Evolutionary conservation across 768 basidiomycete species (phyloP).

Genomic region (Jaapia argillacea): DNA sequence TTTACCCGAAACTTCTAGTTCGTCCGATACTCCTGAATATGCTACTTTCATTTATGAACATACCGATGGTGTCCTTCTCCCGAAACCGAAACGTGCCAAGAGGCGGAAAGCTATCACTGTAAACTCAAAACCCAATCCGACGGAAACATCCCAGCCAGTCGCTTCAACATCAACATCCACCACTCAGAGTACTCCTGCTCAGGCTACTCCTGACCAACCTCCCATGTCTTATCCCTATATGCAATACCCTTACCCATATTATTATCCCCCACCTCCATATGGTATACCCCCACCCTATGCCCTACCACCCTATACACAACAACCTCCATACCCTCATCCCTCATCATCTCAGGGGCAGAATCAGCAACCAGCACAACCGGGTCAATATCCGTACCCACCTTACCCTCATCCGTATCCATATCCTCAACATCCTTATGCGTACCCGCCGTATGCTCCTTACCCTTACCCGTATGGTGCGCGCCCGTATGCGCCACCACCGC

Average conservation of each 20-base stretch:
- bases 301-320: constrained; percentile 11
- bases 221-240: neutral
- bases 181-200: neutral
- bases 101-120: constrained; percentile 5
- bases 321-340: constrained; percentile 15
- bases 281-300: constrained; percentile 16
- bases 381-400: constrained; percentile 9
- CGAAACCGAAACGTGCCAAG: constrained; percentile 2
- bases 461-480: constrained; percentile 1
- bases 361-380: constrained; percentile 2
- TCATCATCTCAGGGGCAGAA: constrained; percentile 7
- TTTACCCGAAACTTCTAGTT: too few relatives aligned
- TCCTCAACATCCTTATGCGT: constrained; percentile 11
- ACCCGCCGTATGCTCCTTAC: constrained; percentile 7
- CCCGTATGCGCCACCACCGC: constrained; percentile 1
- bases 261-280: constrained; percentile 25
- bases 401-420: constrained; percentile 13
- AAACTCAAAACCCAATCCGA: neutral
- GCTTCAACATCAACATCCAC: neutral
- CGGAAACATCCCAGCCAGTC: constrained; percentile 1
- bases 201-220: neutral
- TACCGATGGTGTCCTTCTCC: too few relatives aligned
- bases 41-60: too few relatives aligned
- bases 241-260: constrained; percentile 24
- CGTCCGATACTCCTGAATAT: too few relatives aligned